Conservation (phyloP, 352 stramenopile genomes). For the Phytopythium ostracodes region DNA sequence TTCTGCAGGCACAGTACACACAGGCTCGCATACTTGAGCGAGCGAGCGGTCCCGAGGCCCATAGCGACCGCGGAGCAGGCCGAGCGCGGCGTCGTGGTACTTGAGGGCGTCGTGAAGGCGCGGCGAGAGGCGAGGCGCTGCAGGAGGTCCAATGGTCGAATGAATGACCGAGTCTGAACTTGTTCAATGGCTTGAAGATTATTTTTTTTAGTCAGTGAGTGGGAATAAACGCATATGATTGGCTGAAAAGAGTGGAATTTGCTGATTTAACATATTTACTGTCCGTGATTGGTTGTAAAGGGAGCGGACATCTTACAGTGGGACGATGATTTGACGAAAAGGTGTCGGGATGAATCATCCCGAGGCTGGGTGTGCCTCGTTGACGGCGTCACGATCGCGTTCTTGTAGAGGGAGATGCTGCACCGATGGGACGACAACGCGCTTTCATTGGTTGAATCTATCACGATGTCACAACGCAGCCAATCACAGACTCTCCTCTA, state of each 20-base stretch:
- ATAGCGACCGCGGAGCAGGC: slow-evolving; percentile 9
- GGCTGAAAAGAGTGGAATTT: no score
- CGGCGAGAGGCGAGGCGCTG: slow-evolving; percentile 8
- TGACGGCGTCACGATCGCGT: neutral
- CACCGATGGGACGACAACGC: neutral
- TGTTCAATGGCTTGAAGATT: neutral
- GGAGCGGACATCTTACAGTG: neutral
- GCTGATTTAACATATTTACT: neutral
- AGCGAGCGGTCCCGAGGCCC: slow-evolving; percentile 25
- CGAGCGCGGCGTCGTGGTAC: neutral
- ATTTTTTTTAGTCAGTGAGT: slow-evolving; percentile 1
- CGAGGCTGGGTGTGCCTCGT: no score
- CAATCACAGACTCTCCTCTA: neutral
- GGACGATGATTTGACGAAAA: neutral
- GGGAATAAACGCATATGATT: neutral
- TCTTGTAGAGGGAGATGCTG: slow-evolving; percentile 6
- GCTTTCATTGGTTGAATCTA: neutral
- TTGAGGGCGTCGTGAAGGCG: slow-evolving; percentile 1
- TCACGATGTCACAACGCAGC: neutral
- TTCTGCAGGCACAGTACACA: slow-evolving; percentile 81
- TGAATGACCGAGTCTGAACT: neutral
- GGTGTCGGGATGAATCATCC: neutral
- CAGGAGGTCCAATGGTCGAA: neutral
- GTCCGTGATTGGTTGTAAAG: neutral
- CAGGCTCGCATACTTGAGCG: slow-evolving; percentile 78